Conservation (phyloP, 208 protist genomes). For the Leishmania aethiopica region DNA sequence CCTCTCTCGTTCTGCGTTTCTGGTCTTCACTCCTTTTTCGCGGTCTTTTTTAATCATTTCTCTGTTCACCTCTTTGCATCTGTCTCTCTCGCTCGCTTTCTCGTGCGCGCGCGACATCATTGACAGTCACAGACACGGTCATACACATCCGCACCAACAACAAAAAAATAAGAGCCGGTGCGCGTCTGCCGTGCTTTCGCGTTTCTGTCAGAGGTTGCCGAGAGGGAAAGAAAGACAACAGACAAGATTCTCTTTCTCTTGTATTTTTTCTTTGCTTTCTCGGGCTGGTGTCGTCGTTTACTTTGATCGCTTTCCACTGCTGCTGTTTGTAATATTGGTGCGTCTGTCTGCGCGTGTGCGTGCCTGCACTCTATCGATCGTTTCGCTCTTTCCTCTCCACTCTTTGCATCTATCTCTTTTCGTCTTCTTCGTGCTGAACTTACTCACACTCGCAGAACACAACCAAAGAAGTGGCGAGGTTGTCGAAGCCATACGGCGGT, state of each 20-base stretch:
- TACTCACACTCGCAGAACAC: not conserved
- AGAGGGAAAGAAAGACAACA: not conserved
- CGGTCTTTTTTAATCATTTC: conserved; percentile 1
- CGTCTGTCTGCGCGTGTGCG: not conserved
- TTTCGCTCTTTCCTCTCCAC: not conserved
- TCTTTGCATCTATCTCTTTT: not conserved
- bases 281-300: not conserved
- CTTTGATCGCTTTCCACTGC: not conserved
- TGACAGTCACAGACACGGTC: not conserved
- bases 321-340: not conserved
- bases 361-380: not conserved
- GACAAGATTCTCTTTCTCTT: not conserved
- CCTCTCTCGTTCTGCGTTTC: conserved; percentile 1
- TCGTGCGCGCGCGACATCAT: not conserved
- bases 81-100: not conserved
- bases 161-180: not conserved
- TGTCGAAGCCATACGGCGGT: not conserved
- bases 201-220: not conserved
- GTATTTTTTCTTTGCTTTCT: not conserved
- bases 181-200: not conserved
- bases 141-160: not conserved
- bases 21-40: conserved; percentile 17
- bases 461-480: not conserved
- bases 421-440: not conserved
- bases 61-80: not conserved